phyloP scores from a whole-genome alignment of 176 grass and related monocot genomes.

The Calamus simplicifolius region DNA sequence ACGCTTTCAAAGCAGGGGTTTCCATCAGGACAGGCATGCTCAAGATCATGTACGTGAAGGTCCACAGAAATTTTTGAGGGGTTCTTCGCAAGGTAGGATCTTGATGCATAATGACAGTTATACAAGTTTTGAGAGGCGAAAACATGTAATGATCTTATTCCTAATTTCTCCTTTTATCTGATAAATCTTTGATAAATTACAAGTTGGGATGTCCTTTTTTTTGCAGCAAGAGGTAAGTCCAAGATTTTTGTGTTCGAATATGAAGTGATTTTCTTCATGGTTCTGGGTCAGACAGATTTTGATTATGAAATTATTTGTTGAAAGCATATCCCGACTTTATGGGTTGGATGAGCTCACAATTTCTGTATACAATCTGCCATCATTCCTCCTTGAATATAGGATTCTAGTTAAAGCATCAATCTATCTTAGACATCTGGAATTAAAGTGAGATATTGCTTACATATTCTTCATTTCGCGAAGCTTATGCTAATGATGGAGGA shows the following conservation, averaged over 20 bases:
- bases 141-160: constrained; percentile 25
- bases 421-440: constrained; percentile 49
- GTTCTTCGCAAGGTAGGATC: constrained; percentile 82
- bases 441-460: constrained; percentile 56
- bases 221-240: constrained; percentile 98
- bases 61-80: constrained; percentile 47
- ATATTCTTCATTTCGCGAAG: constrained; percentile 93
- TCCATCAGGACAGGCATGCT: constrained; percentile 41
- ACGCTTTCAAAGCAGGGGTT: constrained; percentile 45
- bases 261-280: constrained; percentile 42
- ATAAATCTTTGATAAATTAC: constrained; percentile 4
- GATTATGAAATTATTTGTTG: constrained; percentile 24
- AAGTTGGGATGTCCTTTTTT: constrained; percentile 21
- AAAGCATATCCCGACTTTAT: constrained; percentile 32
- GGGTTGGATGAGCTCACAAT: constrained; percentile 38
- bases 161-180: constrained; percentile 29
- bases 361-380: constrained; percentile 52
- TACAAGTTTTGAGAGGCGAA: constrained; percentile 17
- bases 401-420: constrained; percentile 49
- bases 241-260: constrained; percentile 59
- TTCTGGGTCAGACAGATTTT: constrained; percentile 48
- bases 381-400: constrained; percentile 38
- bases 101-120: constrained; percentile 25
- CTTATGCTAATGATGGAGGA: constrained; percentile 79
- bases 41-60: constrained; percentile 50